phyloP scores from a whole-genome alignment of 306 rosid species.

The Vigna unguiculata region DNA sequence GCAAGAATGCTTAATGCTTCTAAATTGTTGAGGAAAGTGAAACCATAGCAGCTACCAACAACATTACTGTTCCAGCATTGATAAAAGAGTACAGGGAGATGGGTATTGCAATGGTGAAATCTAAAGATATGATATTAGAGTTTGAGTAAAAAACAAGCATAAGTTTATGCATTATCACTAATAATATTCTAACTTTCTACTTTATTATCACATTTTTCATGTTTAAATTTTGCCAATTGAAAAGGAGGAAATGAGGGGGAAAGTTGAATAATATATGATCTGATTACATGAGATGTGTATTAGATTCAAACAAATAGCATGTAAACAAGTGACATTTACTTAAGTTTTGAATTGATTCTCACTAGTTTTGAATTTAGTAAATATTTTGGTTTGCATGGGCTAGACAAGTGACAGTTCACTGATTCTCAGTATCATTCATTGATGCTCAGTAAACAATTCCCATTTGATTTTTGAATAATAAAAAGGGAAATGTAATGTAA shows the following conservation, averaged over 20 bases:
- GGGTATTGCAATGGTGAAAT: too few relatives aligned
- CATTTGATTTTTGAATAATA: conserved; percentile 15
- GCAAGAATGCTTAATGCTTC: too few relatives aligned
- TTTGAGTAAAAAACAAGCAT: too few relatives aligned
- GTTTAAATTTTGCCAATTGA: conserved; percentile 7
- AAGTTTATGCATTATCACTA: too few relatives aligned
- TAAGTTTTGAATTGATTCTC: neutral
- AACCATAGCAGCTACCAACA: too few relatives aligned
- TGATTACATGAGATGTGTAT: neutral
- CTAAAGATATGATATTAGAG: too few relatives aligned
- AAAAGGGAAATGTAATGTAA: conserved; percentile 1
- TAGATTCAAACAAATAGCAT: neutral
- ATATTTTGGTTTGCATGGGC: neutral
- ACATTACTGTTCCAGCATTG: too few relatives aligned
- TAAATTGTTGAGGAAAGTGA: too few relatives aligned
- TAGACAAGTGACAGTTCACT: neutral
- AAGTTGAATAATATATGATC: neutral
- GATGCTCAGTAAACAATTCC: neutral
- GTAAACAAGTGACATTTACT: too few relatives aligned
- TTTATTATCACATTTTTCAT: conserved; percentile 23
- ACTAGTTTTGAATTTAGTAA: neutral
- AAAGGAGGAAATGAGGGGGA: neutral
- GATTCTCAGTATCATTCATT: neutral
- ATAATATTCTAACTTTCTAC: too few relatives aligned
- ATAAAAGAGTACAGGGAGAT: too few relatives aligned